Conservation (phyloP, 768 basidiomycete species). For the Suillus hirtellus region DNA sequence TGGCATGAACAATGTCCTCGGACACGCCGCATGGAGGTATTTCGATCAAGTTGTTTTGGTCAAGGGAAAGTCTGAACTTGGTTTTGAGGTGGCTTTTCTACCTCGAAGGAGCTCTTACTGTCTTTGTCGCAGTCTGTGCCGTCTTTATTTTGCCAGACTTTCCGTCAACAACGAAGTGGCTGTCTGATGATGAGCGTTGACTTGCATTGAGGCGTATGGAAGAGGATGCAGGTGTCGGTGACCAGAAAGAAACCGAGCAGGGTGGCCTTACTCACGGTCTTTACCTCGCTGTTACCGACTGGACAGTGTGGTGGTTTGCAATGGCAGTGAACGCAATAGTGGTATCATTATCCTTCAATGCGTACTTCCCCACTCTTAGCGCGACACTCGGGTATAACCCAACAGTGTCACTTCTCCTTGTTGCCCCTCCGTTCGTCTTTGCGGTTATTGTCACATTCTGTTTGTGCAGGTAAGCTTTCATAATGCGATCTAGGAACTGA, state of each 20-base stretch:
- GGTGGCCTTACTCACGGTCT: constrained; percentile 47
- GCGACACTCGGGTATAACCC: constrained; percentile 67
- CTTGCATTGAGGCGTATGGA: constrained; percentile 61
- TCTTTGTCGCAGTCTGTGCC: constrained; percentile 45
- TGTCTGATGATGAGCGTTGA: constrained; percentile 37
- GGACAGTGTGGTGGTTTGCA: constrained; percentile 82
- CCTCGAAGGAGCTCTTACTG: constrained; percentile 46
- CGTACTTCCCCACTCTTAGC: constrained; percentile 79
- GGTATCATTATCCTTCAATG: constrained; percentile 71
- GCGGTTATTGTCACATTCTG: constrained; percentile 56
- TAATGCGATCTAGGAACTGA: not conserved
- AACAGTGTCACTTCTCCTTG: constrained; percentile 68
- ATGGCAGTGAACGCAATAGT: constrained; percentile 39
- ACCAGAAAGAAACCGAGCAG: constrained; percentile 47
- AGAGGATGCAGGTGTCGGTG: constrained; percentile 65
- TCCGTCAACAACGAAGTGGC: constrained; percentile 38
- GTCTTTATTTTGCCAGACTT: constrained; percentile 53
- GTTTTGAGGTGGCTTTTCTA: constrained; percentile 49
- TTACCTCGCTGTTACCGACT: constrained; percentile 63
- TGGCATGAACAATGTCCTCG: constrained; percentile 49
- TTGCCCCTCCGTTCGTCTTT: constrained; percentile 74
- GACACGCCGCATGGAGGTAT: constrained; percentile 54
- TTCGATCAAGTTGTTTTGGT: constrained; percentile 12
- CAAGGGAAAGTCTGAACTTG: constrained; percentile 8
- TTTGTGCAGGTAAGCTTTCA: constrained; percentile 44